Evolutionary conservation across 2,329 filamentous ascomycete species (phyloP).

Genomic region (Bipolaris gigantea): DNA sequence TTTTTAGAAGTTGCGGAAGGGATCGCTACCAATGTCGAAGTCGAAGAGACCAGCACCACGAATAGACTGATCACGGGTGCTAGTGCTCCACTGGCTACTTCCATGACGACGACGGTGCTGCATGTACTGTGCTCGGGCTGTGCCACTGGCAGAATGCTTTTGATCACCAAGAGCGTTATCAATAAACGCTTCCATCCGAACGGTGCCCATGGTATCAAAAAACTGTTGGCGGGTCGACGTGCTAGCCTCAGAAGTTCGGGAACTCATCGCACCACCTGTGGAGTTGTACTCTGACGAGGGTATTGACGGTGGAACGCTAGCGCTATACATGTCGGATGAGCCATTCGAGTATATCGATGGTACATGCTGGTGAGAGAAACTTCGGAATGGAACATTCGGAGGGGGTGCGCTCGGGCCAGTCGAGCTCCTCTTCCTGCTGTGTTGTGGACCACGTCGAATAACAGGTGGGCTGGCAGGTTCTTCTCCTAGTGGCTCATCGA

Average conservation of each 20-base stretch:
- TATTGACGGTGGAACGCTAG: conserved; percentile 38
- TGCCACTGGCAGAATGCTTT: conserved; percentile 15
- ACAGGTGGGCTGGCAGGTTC: conserved; percentile 72
- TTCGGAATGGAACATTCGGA: conserved; percentile 70
- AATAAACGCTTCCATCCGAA: conserved; percentile 98
- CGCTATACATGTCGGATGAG: conserved; percentile 43
- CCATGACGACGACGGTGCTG: conserved; percentile 34
- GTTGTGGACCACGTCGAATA: conserved; percentile 69
- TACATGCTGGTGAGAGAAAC: conserved; percentile 64
- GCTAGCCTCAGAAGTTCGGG: conserved; percentile 56
- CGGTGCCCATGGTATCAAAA: conserved; percentile 83
- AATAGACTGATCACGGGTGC: conserved; percentile 34
- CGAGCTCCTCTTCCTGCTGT: conserved; percentile 86
- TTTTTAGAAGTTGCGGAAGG: conserved; percentile 42
- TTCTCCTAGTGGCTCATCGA: conserved; percentile 56
- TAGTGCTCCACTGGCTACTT: conserved; percentile 44
- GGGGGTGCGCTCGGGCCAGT: conserved; percentile 75
- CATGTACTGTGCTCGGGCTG: conserved; percentile 23
- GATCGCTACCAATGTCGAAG: conserved; percentile 38
- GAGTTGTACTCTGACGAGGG: conserved; percentile 47
- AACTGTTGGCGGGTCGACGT: conserved; percentile 60
- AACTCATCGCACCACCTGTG: conserved; percentile 47
- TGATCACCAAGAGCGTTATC: conserved; percentile 49
- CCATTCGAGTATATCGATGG: conserved; percentile 46
- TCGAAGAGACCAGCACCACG: conserved; percentile 38